These are phyloP conservation scores for Calonectria fujianensis DNA, from an alignment of 2,329 filamentous ascomycete genomes.

Conservation along the genomic window DNA sequence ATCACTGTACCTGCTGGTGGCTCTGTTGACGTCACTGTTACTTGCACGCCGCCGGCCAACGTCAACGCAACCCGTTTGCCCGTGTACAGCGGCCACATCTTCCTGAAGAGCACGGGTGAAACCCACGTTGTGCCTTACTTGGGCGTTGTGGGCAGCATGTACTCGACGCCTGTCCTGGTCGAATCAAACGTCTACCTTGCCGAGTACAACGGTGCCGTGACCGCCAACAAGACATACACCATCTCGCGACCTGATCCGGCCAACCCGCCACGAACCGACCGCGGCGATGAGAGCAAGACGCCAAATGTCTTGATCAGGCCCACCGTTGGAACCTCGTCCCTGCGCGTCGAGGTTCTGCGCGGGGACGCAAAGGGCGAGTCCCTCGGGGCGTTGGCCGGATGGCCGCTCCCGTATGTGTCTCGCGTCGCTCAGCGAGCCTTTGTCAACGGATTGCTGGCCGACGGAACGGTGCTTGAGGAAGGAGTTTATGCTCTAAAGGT, in stretches of 20 bases:
- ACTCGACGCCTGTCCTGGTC: slow-evolving; percentile 6
- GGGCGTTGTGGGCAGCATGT: slow-evolving; percentile 15
- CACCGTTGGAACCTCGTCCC: background rate
- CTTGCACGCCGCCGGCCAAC: background rate
- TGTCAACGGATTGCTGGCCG: slow-evolving; percentile 6
- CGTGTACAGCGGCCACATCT: slow-evolving; percentile 13
- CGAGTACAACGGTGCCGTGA: background rate
- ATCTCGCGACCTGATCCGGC: slow-evolving; percentile 5
- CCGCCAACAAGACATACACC: slow-evolving; percentile 8
- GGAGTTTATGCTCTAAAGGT: background rate
- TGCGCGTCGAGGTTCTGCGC: background rate
- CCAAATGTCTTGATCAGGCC: background rate
- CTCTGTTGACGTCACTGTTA: slow-evolving; percentile 1
- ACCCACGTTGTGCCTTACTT: background rate
- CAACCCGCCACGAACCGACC: slow-evolving; percentile 10
- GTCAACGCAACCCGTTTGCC: slow-evolving; percentile 12
- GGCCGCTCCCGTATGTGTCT: slow-evolving; percentile 10
- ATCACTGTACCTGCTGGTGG: slow-evolving; percentile 3
- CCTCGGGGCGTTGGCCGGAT: slow-evolving; percentile 2
- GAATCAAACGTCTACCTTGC: slow-evolving; percentile 7
- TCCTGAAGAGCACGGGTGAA: background rate
- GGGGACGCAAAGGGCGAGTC: background rate
- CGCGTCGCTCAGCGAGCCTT: slow-evolving; percentile 7
- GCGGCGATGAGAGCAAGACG: background rate
- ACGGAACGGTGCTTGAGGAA: slow-evolving; percentile 1